Conservation (phyloP, 2,329 filamentous ascomycete species). For the Sclerotinia subarctica region DNA sequence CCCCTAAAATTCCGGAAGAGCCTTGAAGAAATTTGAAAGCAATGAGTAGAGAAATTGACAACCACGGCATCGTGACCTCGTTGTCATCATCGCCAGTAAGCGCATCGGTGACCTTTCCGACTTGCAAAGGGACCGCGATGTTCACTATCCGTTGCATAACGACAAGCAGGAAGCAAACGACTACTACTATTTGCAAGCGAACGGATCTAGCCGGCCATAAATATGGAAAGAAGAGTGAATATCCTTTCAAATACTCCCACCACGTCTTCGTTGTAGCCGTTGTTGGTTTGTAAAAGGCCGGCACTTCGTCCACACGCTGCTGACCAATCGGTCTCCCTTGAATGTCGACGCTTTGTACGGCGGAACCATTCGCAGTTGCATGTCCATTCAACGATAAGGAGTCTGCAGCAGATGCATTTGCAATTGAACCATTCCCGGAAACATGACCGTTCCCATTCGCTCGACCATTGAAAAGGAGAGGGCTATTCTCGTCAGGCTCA, state of each 20-base stretch:
- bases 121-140: conserved; percentile 76
- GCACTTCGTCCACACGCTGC: conserved; percentile 54
- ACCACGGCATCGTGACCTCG: conserved; percentile 58
- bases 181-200: conserved; percentile 71
- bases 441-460: conserved; percentile 37
- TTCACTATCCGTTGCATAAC: conserved; percentile 81
- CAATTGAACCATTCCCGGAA: conserved; percentile 43
- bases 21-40: conserved; percentile 80
- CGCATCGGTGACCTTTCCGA: conserved; percentile 74
- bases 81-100: conserved; percentile 57
- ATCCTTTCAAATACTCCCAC: conserved; percentile 94
- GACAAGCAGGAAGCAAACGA: conserved; percentile 79
- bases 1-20: conserved; percentile 81
- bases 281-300: conserved; percentile 84
- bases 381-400: conserved; percentile 35
- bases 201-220: conserved; percentile 86
- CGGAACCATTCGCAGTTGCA: conserved; percentile 22
- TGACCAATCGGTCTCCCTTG: conserved; percentile 43
- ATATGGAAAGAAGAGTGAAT: conserved; percentile 92
- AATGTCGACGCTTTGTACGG: conserved; percentile 47
- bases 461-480: conserved; percentile 52
- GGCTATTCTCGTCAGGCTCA: conserved; percentile 54
- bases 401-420: conserved; percentile 23
- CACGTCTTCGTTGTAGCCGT: conserved; percentile 84
- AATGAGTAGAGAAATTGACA: conserved; percentile 72